A percentile compares a stretch with the other conserved stretches of the same genome.
Conservation (phyloP, 805 yeast genomes). For the Lachancea fermentati region DNA sequence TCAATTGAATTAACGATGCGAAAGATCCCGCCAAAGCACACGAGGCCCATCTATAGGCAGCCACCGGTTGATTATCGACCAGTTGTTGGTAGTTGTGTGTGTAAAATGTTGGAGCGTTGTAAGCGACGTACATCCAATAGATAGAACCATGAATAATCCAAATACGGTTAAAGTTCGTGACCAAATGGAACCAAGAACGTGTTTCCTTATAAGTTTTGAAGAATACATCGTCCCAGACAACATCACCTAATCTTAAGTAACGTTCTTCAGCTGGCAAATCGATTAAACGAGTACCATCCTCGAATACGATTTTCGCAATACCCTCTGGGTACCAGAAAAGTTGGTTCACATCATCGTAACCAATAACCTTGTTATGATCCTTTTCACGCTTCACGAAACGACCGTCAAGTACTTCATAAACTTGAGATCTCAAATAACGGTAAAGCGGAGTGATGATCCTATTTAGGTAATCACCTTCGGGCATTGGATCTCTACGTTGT, state of each 20-base stretch:
- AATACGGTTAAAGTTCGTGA: conserved; percentile 95
- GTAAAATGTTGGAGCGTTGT: conserved; percentile 86
- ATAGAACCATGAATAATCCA: conserved; percentile 90
- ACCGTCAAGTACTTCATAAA: conserved; percentile 75
- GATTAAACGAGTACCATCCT: conserved; percentile 87
- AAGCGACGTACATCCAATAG: conserved; percentile 94
- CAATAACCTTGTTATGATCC: conserved; percentile 75
- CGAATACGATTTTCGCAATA: conserved; percentile 83
- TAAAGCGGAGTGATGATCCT: conserved; percentile 89
- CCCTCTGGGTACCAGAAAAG: conserved; percentile 99
- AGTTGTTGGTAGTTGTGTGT: conserved; percentile 83
- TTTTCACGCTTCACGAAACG: conserved; percentile 79
- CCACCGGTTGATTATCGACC: conserved; percentile 76
- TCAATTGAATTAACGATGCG: conserved; percentile 73
- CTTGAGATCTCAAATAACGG: conserved; percentile 72
- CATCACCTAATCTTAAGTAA: conserved; percentile 83
- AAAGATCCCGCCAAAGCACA: conserved; percentile 89
- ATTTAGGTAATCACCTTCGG: conserved; percentile 86
- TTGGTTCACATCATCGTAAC: conserved; percentile 98
- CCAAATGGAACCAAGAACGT: conserved; percentile 94
- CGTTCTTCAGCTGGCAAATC: conserved; percentile 90
- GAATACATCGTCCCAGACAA: conserved; percentile 86
- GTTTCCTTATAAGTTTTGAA: conserved; percentile 94
- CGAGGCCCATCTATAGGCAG: conserved; percentile 90
- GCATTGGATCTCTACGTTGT: conserved; percentile 75